Evolutionary conservation across 345 rosid genomes (phyloP).

Genomic region (Cardamine occulta): DNA sequence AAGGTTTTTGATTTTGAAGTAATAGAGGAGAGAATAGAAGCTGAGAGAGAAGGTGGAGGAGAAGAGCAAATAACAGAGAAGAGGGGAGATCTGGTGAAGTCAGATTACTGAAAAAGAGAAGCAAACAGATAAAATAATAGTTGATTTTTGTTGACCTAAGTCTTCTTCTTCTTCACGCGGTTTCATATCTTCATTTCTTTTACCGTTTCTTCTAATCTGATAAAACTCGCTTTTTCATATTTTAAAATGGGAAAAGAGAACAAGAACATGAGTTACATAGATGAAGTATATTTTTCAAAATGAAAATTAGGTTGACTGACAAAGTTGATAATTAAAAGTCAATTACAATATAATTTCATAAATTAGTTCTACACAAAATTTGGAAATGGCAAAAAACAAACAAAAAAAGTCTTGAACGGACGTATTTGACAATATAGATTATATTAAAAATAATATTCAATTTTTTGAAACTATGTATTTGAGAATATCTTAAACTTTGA

Average conservation of each 20-base stretch:
- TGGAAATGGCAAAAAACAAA: background rate
- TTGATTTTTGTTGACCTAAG: constrained; percentile 39
- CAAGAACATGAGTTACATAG: background rate
- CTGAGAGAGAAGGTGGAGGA: background rate
- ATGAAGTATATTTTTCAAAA: background rate
- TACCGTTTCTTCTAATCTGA: background rate
- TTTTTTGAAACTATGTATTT: background rate
- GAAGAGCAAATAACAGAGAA: constrained; percentile 28
- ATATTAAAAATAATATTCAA: background rate
- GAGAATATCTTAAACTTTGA: background rate
- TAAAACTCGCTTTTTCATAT: background rate
- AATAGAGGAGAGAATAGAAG: background rate
- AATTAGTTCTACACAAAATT: background rate
- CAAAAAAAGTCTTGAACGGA: background rate
- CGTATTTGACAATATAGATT: background rate
- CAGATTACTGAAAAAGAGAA: constrained; percentile 15
- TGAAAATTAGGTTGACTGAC: background rate
- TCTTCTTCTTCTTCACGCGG: constrained; percentile 45
- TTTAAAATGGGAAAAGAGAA: background rate
- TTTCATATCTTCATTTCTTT: constrained; percentile 30
- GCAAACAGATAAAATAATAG: background rate
- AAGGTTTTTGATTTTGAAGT: background rate
- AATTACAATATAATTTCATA: background rate
- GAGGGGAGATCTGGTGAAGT: constrained; percentile 26
- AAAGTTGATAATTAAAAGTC: background rate